phyloP scores from a whole-genome alignment of 164 flowering plant genomes.

The Cinnamomum chago region DNA sequence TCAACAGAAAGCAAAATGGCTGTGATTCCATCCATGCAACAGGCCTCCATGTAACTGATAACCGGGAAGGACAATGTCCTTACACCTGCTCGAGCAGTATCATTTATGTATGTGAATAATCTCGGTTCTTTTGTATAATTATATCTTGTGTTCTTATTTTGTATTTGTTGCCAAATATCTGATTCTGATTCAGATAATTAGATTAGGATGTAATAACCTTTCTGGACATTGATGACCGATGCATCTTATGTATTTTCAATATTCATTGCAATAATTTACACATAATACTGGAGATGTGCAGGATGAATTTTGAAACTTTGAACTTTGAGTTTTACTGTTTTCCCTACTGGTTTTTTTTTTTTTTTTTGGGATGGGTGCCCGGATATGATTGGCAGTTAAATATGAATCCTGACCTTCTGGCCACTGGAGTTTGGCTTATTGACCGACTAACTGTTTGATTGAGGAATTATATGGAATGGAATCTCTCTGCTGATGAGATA shows the following conservation, averaged over 20 bases:
- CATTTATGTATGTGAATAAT: conserved; percentile 30
- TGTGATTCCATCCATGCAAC: background rate
- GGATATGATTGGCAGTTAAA: background rate
- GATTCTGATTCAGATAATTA: conserved; percentile 5
- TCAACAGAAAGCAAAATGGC: background rate
- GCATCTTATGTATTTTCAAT: conserved; percentile 9
- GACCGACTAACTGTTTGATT: no score
- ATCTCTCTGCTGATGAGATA: no score
- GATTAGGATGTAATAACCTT: conserved; percentile 14
- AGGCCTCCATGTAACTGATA: background rate
- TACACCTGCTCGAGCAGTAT: conserved; percentile 8
- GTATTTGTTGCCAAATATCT: background rate
- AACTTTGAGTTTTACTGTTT: background rate
- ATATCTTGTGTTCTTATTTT: conserved; percentile 17
- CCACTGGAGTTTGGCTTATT: no score
- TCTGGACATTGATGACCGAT: background rate
- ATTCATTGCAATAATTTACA: conserved; percentile 3
- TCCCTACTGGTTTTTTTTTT: background rate
- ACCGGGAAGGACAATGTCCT: background rate
- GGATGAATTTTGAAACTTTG: background rate
- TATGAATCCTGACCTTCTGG: no score
- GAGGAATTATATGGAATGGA: no score
- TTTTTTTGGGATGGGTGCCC: background rate
- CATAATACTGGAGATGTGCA: conserved; percentile 3
- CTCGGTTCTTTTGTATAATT: conserved; percentile 24